Conservation (phyloP, 345 rosid genomes). For the Bruguiera sexangula region DNA sequence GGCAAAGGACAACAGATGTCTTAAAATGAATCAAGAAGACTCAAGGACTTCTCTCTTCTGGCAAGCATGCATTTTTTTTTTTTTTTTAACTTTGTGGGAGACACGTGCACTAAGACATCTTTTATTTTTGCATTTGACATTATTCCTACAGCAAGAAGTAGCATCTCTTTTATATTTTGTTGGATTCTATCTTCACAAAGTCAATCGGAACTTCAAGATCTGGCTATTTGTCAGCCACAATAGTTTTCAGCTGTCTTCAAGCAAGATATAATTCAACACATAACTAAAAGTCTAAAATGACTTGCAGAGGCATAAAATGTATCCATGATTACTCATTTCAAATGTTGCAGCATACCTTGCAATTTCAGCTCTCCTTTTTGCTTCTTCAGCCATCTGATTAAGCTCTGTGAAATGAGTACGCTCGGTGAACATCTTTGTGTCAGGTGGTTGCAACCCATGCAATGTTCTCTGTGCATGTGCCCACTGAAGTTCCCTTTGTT, state of each 20-base stretch:
- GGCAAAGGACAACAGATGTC: neutral
- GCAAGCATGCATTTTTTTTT: no score
- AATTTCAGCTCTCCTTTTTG: constrained; percentile 96
- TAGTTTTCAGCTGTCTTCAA: neutral
- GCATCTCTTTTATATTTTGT: no score
- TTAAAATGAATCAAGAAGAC: no score
- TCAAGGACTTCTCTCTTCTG: no score
- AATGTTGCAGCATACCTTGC: constrained; percentile 52
- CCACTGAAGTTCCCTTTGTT: constrained; percentile 98
- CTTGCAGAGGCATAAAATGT: neutral
- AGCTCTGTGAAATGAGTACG: constrained; percentile 81
- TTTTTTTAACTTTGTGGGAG: no score
- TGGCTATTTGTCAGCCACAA: no score
- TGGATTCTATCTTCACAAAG: no score
- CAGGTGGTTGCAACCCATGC: constrained; percentile 92
- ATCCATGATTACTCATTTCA: neutral
- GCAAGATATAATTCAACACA: neutral
- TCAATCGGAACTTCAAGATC: no score
- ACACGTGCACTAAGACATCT: no score
- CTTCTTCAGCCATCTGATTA: constrained; percentile 95
- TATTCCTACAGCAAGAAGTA: neutral
- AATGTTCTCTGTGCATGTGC: constrained; percentile 97
- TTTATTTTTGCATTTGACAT: neutral
- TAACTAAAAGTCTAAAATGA: neutral
- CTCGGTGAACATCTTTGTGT: constrained; percentile 89